Percentiles rank a stretch among this genome's conserved stretches.
Conservation (phyloP, 2,329 filamentous ascomycete species). For the Phialophora expanda region DNA sequence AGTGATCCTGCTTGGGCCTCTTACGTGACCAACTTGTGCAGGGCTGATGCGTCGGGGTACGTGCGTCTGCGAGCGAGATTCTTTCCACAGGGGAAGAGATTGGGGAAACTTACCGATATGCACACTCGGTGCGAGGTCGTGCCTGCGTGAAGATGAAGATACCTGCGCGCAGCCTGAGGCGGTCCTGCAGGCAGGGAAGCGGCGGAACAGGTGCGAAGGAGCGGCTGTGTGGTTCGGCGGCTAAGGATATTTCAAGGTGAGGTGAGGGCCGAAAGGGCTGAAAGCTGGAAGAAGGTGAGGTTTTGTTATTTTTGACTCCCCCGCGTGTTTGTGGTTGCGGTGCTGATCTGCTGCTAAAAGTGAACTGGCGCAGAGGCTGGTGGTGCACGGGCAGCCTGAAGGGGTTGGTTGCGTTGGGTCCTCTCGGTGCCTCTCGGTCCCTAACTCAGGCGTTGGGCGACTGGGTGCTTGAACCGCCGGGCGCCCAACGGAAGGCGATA, state of each 20-base stretch:
- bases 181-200: background rate
- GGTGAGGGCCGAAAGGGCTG: slow-evolving; percentile 1
- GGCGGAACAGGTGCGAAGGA: background rate
- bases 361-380: background rate
- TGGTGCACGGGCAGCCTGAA: background rate
- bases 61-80: background rate
- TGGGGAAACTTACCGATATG: slow-evolving; percentile 13
- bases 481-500: background rate
- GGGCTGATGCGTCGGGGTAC: background rate
- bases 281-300: background rate
- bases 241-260: slow-evolving; percentile 6
- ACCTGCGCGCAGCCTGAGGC: background rate
- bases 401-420: background rate
- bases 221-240: background rate
- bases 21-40: slow-evolving; percentile 17
- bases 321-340: background rate
- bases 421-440: background rate
- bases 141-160: background rate
- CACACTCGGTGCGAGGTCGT: slow-evolving; percentile 1
- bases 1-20: slow-evolving; percentile 18
- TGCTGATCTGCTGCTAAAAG: slow-evolving; percentile 3
- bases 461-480: background rate
- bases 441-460: background rate
- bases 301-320: background rate
- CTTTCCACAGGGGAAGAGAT: background rate